Evolutionary conservation across 2,329 filamentous ascomycete genomes (phyloP).

Genomic region (Fusarium illudens): DNA sequence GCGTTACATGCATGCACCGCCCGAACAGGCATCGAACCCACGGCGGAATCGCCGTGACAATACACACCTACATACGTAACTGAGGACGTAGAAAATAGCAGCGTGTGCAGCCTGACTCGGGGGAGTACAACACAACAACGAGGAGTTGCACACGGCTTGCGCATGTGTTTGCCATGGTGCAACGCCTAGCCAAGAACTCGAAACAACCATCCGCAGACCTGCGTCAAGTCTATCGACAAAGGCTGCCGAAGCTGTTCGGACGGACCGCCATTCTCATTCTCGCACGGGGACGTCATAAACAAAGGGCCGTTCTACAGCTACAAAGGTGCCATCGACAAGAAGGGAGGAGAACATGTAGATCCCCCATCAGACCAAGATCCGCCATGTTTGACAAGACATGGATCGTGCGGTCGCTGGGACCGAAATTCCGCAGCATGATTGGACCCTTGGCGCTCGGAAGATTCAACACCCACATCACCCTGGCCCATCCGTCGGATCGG

Average conservation of each 20-base stretch:
- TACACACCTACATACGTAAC: conserved; percentile 9
- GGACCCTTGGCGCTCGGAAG: conserved; percentile 12
- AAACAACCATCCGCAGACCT: conserved; percentile 1
- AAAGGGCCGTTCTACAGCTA: conserved; percentile 5
- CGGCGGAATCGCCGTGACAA: not conserved
- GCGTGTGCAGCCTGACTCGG: conserved; percentile 5
- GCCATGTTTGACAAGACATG: conserved; percentile 25
- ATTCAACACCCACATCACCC: conserved; percentile 18
- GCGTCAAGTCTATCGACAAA: not conserved
- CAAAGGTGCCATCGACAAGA: conserved; percentile 10
- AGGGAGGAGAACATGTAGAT: conserved; percentile 23
- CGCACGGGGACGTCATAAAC: conserved; percentile 21
- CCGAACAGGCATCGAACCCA: not conserved
- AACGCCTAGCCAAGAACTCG: conserved; percentile 7
- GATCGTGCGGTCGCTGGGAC: conserved; percentile 23
- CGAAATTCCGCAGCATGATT: conserved; percentile 9
- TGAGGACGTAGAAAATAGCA: conserved; percentile 24
- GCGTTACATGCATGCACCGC: conserved; percentile 18
- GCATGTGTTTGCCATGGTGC: conserved; percentile 1
- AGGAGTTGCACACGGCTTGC: not conserved
- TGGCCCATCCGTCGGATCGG: conserved; percentile 29
- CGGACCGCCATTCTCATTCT: not conserved
- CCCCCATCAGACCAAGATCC: conserved; percentile 25
- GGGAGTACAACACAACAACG: conserved; percentile 9
- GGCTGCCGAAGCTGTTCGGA: conserved; percentile 21